Base-by-base conservation (phyloP, 441 rosid species). In the Gossypium lobatum region DNA sequence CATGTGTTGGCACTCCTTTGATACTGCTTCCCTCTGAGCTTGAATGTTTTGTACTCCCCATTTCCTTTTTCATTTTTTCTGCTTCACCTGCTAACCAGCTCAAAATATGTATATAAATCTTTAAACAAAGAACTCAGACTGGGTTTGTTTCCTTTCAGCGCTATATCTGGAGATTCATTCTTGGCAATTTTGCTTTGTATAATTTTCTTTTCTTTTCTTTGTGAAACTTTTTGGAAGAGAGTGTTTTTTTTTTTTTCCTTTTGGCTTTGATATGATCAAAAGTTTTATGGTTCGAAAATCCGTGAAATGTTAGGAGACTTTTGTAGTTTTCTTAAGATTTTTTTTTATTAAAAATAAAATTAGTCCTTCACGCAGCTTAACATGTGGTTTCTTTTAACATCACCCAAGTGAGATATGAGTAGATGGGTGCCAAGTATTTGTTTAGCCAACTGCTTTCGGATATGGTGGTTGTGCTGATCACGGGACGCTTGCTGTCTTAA, bases 1-100 rank as follows among this genome's bases (percentile, higher is more conserved):
- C 99, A 79, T 93, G 93, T 4, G 90, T 92, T 39, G 76, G 83
- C 28, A 88, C 89, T 48, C 97, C 97, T 78, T 83, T 95, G 37
- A 88, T 75, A 55, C 84, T 83, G 64, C 81, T 80, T 61, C 77
- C 74, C 48, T 80, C 85, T 4, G 76, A 80, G 70, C 87, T 85
- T 57, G 87, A 72, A 60, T 88, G 84, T 79, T 82, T 88, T 50
- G 78, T 34, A 34, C 72, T 72, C 71, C 88, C 85, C 88, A 85
- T 85, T 71, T 54, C 83, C 88, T 82, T 86, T 68, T 50, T n/a
- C 37, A 34, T 26, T 11, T 6, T 26, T 10, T 46, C 37, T 14
- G 45, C 14, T 17, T 21, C 58, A n/a, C 26, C 59, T 45, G 59
- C 57, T 16, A 46, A 14, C 34, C 26, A 59, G 48, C 39, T 8